Conservation (phyloP, 805 yeast species). For the Sungouiella blattae region DNA sequence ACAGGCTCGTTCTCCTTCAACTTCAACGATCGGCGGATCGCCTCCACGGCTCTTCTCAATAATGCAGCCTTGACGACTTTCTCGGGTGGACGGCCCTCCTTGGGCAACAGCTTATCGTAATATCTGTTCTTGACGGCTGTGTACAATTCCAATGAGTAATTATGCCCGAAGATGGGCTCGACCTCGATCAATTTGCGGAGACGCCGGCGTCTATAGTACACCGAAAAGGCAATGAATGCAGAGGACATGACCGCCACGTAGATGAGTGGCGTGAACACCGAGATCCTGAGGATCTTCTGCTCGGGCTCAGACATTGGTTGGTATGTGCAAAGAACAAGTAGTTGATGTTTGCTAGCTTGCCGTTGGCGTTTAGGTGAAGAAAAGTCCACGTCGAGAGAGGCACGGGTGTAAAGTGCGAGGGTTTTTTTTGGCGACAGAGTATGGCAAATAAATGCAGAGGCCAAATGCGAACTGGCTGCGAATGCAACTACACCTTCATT, state of each 20-base stretch:
- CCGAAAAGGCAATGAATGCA: conserved; percentile 66
- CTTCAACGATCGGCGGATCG: conserved; percentile 77
- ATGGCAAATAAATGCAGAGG: too few species aligned
- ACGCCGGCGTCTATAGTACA: conserved; percentile 59
- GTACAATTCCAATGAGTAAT: conserved; percentile 63
- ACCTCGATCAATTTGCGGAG: conserved; percentile 51
- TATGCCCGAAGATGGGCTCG: conserved; percentile 71
- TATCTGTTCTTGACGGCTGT: conserved; percentile 49
- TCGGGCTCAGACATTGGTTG: conserved; percentile 18
- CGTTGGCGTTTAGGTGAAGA: too few species aligned
- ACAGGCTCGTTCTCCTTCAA: conserved; percentile 74
- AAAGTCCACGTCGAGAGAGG: too few species aligned
- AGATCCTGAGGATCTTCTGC: conserved; percentile 30
- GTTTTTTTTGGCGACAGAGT: too few species aligned
- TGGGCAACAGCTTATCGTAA: conserved; percentile 35
- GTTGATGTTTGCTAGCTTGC: too few species aligned
- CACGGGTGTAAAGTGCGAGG: too few species aligned
- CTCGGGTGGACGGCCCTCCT: conserved; percentile 61
- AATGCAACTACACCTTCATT: too few species aligned
- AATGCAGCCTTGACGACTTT: conserved; percentile 65
- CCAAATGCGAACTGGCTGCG: too few species aligned
- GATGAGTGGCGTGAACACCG: conserved; percentile 62
- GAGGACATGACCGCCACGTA: conserved; percentile 68
- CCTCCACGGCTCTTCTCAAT: conserved; percentile 72
- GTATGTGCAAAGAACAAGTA: too few species aligned